phyloP scores from a whole-genome alignment of 2,329 filamentous ascomycete species.

The Aspergillus piperis region DNA sequence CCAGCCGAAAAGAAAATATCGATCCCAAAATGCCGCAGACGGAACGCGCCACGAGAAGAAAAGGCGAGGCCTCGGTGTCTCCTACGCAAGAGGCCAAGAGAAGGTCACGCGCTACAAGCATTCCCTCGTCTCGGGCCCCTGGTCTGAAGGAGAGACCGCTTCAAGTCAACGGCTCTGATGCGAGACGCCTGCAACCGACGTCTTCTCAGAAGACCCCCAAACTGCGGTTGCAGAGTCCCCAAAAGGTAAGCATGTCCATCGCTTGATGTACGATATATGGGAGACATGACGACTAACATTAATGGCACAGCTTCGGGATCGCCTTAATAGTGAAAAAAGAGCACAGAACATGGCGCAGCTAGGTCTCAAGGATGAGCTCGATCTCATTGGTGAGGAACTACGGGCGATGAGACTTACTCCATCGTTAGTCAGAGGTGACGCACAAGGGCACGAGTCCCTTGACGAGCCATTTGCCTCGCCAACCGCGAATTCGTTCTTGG shows the following conservation, averaged over 20 bases:
- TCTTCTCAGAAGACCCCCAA: slow-evolving; percentile 72
- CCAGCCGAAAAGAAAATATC: slow-evolving; percentile 44
- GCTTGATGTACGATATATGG: no score
- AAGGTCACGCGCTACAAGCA: slow-evolving; percentile 51
- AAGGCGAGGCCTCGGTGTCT: slow-evolving; percentile 34
- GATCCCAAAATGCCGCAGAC: slow-evolving; percentile 35
- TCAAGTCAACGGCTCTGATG: slow-evolving; percentile 34
- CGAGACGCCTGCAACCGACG: slow-evolving; percentile 47
- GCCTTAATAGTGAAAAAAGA: slow-evolving; percentile 78
- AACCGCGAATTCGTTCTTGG: slow-evolving; percentile 26
- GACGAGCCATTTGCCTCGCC: slow-evolving; percentile 20
- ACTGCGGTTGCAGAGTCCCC: slow-evolving; percentile 64
- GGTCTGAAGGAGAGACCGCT: slow-evolving; percentile 38
- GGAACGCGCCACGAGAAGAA: slow-evolving; percentile 37
- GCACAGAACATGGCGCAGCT: slow-evolving; percentile 70
- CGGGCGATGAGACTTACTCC: slow-evolving; percentile 47
- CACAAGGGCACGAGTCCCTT: slow-evolving; percentile 28
- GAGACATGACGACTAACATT: slow-evolving; percentile 3
- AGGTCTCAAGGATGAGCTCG: slow-evolving; percentile 72
- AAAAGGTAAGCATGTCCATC: slow-evolving; percentile 47
- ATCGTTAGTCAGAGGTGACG: slow-evolving; percentile 38
- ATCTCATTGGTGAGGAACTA: slow-evolving; percentile 79
- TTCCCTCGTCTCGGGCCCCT: slow-evolving; percentile 48
- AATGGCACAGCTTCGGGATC: slow-evolving; percentile 63
- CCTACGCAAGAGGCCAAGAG: slow-evolving; percentile 45